Percentiles rank a stretch among this genome's conserved stretches.
Conservation (phyloP, 768 basidiomycete genomes). For the Kondoa subrosea region DNA sequence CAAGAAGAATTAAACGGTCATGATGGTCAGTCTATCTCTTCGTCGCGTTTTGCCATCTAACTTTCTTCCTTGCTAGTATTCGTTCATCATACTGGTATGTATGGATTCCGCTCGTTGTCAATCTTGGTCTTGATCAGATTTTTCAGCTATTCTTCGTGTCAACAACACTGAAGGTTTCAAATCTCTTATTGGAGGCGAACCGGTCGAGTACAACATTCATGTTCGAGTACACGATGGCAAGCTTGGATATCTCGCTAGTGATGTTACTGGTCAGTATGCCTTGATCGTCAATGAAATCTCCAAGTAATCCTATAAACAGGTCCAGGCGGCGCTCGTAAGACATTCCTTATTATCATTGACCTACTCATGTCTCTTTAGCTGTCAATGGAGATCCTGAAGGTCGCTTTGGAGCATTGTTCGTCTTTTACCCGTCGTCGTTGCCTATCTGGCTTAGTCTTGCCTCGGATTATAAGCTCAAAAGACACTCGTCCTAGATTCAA, state of each 20-base stretch:
- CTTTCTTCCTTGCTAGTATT: background rate
- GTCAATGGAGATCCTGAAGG: background rate
- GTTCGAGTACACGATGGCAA: background rate
- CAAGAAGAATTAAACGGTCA: constrained; percentile 22
- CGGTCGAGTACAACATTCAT: constrained; percentile 6
- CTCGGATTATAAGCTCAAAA: background rate
- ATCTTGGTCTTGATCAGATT: background rate
- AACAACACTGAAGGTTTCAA: background rate
- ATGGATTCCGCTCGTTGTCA: background rate
- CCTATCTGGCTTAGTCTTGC: background rate
- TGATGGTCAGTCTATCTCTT: constrained; percentile 13
- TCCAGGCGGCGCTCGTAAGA: background rate
- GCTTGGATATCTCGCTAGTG: constrained; percentile 1
- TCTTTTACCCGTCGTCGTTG: background rate
- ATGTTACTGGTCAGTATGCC: background rate
- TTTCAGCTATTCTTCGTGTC: background rate
- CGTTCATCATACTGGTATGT: constrained; percentile 1
- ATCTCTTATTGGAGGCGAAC: background rate
- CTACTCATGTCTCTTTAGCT: background rate
- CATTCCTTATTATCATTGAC: background rate
- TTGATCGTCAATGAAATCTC: no score
- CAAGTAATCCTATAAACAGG: no score
- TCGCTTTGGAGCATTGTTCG: background rate
- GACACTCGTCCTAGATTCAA: background rate
- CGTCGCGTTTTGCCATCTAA: background rate